Evolutionary conservation across 371 early-diverging fungal species (phyloP).

Genomic region (Mortierella sp.): DNA sequence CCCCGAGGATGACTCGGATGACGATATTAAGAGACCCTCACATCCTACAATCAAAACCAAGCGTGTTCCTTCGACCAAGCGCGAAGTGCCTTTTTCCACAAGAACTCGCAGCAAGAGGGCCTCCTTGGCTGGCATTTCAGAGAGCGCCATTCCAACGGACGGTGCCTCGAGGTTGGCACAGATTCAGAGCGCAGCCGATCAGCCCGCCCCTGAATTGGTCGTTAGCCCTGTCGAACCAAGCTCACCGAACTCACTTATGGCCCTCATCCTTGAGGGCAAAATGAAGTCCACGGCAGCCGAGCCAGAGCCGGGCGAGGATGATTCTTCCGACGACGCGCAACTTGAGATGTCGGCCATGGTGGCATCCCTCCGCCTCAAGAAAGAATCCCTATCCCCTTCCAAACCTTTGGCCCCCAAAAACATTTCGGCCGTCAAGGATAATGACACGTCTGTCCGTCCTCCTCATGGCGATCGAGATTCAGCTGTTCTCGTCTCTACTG

Average conservation of each 20-base stretch:
- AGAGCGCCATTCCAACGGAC: not conserved
- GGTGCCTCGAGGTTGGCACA: not conserved
- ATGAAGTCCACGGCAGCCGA: not conserved
- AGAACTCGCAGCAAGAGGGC: conserved; percentile 1
- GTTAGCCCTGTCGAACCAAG: not conserved
- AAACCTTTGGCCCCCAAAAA: too few relatives aligned
- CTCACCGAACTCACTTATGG: conserved; percentile 23
- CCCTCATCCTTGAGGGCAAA: conserved; percentile 29
- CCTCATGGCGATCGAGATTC: not conserved
- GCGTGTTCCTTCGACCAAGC: not conserved
- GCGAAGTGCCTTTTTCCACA: not conserved
- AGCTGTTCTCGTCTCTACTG: not conserved
- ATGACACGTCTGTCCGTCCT: not conserved
- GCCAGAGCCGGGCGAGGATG: conserved; percentile 6
- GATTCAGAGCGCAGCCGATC: not conserved
- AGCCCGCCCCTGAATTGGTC: not conserved
- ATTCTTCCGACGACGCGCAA: conserved; percentile 18
- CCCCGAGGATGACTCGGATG: conserved; percentile 34
- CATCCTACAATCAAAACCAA: not conserved
- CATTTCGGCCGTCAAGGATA: too few relatives aligned
- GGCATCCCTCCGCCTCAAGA: not conserved
- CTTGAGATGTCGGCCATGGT: not conserved
- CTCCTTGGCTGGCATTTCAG: not conserved
- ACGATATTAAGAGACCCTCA: not conserved
- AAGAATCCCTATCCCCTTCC: not conserved